Evolutionary conservation across 2,329 filamentous ascomycete species (phyloP).

Genomic region (Teratosphaeriaceae sp.): DNA sequence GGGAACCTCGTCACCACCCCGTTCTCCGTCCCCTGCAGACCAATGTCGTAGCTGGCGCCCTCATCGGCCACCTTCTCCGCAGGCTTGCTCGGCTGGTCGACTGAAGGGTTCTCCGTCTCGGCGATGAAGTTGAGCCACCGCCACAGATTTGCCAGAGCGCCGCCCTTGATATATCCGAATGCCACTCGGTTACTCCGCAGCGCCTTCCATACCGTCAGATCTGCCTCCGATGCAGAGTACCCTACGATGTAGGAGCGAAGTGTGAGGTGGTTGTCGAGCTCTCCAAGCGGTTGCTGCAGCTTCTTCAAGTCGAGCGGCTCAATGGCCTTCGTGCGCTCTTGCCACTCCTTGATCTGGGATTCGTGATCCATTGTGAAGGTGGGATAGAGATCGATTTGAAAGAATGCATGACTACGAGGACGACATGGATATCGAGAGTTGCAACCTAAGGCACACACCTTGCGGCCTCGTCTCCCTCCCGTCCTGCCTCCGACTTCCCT

Average conservation of each 20-base stretch:
- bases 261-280: slow-evolving; percentile 80
- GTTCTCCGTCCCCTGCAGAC: slow-evolving; percentile 74
- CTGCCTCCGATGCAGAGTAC: slow-evolving; percentile 68
- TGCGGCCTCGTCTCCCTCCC: too few species aligned
- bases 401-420: not conserved
- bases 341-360: slow-evolving; percentile 46
- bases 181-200: slow-evolving; percentile 81
- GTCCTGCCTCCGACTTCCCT: too few species aligned
- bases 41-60: slow-evolving; percentile 84
- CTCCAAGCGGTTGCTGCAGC: slow-evolving; percentile 63
- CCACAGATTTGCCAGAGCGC: slow-evolving; percentile 65
- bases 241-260: slow-evolving; percentile 81
- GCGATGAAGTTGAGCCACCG: slow-evolving; percentile 88
- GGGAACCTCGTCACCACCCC: slow-evolving; percentile 90
- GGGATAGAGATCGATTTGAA: too few species aligned
- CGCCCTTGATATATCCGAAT: slow-evolving; percentile 72
- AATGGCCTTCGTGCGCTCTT: slow-evolving; percentile 46
- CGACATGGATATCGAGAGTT: too few species aligned
- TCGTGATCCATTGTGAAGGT: slow-evolving; percentile 13
- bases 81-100: slow-evolving; percentile 43
- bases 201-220: slow-evolving; percentile 76
- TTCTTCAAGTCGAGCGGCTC: slow-evolving; percentile 69
- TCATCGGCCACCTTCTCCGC: slow-evolving; percentile 53
- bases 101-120: slow-evolving; percentile 62
- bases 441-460: not conserved